Base-by-base conservation (phyloP, 2,329 filamentous ascomycete species). In the Pestalotiopsis sp. region DNA sequence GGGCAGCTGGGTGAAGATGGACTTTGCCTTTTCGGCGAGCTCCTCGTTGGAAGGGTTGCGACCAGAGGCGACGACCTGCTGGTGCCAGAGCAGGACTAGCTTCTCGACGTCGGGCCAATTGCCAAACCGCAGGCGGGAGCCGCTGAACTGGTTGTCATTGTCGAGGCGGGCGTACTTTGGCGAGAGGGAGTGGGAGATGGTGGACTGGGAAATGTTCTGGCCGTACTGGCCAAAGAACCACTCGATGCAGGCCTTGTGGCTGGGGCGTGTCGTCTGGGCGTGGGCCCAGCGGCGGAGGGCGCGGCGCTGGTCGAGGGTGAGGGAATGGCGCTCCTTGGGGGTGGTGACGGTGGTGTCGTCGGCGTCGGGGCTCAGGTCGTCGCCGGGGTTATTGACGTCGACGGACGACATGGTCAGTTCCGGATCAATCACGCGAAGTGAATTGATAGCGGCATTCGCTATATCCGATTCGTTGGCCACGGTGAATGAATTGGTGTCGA, bases 101-200 rank as follows among this genome's bases (percentile, higher is more conserved):
- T 98, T 78, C 94, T 98, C 66, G 66, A 89, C 87, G 70, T 89
- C 87, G 69, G 87, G 87, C 87, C 87, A 89, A 75, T 89, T 89
- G 70, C 87, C 87, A 68, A 89, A 89, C 70, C 87, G 86, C 70
- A 89, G 80, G 57, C 87, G 85, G 67, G 86, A 89, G 57, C 87
- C 87, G n/a, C 86, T 88, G 69, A 89, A 83, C 75, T 89, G 86
- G 17, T 85, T 86, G 71, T 89, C 86, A 73, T 84, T 85, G 74
- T 89, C 87, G 65, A 89, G 84, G 30, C 87, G 85, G 48, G 86
- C 87, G 72, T 89, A 89, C 73, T 89, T 89, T 60, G 86, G 86
- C 4, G 86, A 88, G 44, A 89, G 80, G 22, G 86, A 89, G 75
- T 89, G 87, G 60, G 86, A 89, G 57, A 89, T 88, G 72, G 87